phyloP scores from a whole-genome alignment of 2,329 filamentous ascomycete species.

The Phaeosphaeria sp. region DNA sequence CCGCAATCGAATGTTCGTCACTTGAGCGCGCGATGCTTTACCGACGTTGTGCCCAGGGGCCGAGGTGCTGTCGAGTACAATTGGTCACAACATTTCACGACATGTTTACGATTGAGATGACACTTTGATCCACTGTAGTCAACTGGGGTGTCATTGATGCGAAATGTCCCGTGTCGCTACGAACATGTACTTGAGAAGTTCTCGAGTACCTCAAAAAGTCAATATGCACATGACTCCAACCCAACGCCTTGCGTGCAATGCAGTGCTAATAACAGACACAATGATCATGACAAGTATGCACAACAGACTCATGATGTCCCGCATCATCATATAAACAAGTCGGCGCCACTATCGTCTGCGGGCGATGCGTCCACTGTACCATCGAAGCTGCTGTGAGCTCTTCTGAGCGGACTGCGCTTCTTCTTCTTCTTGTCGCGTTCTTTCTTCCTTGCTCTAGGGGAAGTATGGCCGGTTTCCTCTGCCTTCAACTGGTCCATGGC shows the following conservation, averaged over 20 bases:
- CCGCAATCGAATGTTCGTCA: slow-evolving; percentile 12
- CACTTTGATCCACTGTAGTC: too few relatives aligned
- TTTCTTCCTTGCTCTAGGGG: slow-evolving; percentile 12
- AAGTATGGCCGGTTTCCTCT: slow-evolving; percentile 26
- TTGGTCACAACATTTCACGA: neutral
- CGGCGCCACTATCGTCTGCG: slow-evolving; percentile 13
- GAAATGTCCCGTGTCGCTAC: neutral
- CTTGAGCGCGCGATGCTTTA: neutral
- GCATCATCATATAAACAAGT: slow-evolving; percentile 10
- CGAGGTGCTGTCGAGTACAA: neutral
- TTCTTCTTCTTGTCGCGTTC: slow-evolving; percentile 19
- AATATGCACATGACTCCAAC: neutral
- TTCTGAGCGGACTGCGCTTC: slow-evolving; percentile 38
- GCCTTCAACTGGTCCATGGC: slow-evolving; percentile 43
- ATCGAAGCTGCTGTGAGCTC: slow-evolving; percentile 40
- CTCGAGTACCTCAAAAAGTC: neutral
- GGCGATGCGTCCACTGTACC: slow-evolving; percentile 16
- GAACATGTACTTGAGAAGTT: neutral
- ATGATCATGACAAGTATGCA: neutral
- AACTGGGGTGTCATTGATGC: too few relatives aligned
- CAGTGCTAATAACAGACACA: slow-evolving; percentile 3
- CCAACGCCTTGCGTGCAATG: slow-evolving; percentile 6
- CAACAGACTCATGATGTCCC: neutral
- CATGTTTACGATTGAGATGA: too few relatives aligned
- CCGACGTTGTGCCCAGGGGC: neutral